Base-by-base conservation (phyloP, 2,329 filamentous ascomycete species). In the Sphaerostilbella broomeana region DNA sequence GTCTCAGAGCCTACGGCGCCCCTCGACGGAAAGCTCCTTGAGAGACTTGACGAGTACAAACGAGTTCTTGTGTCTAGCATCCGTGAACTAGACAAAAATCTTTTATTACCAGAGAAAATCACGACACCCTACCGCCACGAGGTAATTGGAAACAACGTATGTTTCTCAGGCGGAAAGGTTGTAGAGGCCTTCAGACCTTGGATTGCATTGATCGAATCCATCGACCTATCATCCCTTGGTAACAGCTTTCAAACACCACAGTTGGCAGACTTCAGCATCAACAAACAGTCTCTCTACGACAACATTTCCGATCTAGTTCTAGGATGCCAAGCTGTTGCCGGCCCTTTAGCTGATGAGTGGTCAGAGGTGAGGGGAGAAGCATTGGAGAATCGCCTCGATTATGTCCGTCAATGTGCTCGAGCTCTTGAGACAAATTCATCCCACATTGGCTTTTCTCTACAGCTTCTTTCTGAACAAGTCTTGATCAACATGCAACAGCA, bases 281-380 rank as follows among this genome's bases (percentile, higher is more conserved):
- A 94, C 59, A 97, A 97, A 63, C 92, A 98, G 60, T 85, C 84
- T 51, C 71, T 94, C 13, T 97, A 97, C 61, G 92, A 97, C 61
- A 84, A 88, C 43, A 84, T 95, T 40, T 89, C 88, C 7, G 92
- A 97, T 58, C 74, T 98, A 19, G 67, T 97, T 4, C 66, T 95
- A 35, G 80, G 83, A 43, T 95, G 89, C 54, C 92, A 98, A 62
- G 80, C 85, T 17, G 84, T 97, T n/a, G 86, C 88, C 5, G 86
- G 86, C 7, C 92, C 92, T 5, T 64, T 98, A 29, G 86, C 84
- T 7, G 92, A 98, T 57, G 92, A 98, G 63, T 98, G 92, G 92
- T 79, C 89, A 4, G 88, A 95, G 58, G 72, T 89, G n/a, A 80
- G 88, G 29, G 87, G 88, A 2, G 87, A 94, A 57, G 85, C 89